Conservation (phyloP, 805 yeast genomes). For the Yarrowia osloensis region DNA sequence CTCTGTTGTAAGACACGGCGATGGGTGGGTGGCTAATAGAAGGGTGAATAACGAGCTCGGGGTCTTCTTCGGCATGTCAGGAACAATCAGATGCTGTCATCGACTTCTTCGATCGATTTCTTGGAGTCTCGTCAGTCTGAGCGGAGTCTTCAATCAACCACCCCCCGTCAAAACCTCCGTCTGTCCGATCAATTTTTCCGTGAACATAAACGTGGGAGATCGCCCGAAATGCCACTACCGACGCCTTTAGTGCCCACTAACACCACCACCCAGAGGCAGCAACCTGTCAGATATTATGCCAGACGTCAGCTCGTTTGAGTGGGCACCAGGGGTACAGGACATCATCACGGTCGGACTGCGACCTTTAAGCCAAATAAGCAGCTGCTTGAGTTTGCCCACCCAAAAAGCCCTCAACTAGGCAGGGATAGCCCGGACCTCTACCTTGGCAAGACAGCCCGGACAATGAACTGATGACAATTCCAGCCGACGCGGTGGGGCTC, state of each 20-base stretch:
- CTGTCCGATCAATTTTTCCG: neutral
- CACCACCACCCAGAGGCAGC: neutral
- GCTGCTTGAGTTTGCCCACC: conserved; percentile 12
- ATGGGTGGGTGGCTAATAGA: no score
- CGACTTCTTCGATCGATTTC: no score
- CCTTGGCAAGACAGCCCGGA: neutral
- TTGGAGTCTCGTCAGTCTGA: no score
- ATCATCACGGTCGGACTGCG: neutral
- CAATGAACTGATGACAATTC: neutral
- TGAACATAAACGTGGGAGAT: neutral
- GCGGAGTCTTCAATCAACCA: no score
- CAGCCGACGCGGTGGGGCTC: neutral
- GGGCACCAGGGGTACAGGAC: conserved; percentile 26
- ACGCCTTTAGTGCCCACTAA: neutral
- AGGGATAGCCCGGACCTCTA: neutral
- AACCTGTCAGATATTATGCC: neutral
- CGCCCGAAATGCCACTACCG: neutral
- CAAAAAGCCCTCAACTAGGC: neutral
- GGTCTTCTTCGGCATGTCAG: no score
- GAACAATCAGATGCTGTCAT: no score
- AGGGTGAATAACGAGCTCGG: no score
- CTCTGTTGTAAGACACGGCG: no score
- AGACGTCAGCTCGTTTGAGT: neutral
- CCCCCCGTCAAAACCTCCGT: no score
- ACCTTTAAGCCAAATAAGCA: conserved; percentile 18